Evolutionary conservation across 805 yeast genomes (phyloP).

Genomic region (Metschnikowia cerradonensis): DNA sequence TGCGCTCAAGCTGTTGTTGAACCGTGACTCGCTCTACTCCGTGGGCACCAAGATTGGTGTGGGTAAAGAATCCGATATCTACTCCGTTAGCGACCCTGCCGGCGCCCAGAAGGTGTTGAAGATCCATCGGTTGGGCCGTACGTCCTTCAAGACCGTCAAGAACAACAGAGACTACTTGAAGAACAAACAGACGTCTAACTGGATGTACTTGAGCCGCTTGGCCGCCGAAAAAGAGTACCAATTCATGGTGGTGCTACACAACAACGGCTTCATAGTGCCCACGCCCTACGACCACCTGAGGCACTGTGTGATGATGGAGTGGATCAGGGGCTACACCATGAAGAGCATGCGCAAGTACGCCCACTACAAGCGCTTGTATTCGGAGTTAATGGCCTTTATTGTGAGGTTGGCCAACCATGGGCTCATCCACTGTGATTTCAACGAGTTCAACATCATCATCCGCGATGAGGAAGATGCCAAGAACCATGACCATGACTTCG

Average conservation of each 20-base stretch:
- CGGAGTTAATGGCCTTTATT: constrained; percentile 81
- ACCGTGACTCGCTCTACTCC: constrained; percentile 66
- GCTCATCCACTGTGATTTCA: constrained; percentile 93
- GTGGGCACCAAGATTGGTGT: constrained; percentile 90
- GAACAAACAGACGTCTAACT: constrained; percentile 68
- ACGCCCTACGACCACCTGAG: constrained; percentile 84
- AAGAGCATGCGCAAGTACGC: constrained; percentile 70
- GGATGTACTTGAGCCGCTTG: constrained; percentile 88
- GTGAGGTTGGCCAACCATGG: constrained; percentile 84
- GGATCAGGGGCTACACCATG: constrained; percentile 88
- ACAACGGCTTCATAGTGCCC: constrained; percentile 82
- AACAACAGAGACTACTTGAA: constrained; percentile 88
- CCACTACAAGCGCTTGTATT: constrained; percentile 68
- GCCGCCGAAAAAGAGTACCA: constrained; percentile 93
- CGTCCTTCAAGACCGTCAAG: constrained; percentile 88
- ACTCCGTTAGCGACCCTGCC: constrained; percentile 64
- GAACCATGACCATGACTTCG: constrained; percentile 60
- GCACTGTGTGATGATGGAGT: constrained; percentile 90
- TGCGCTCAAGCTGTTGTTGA: constrained; percentile 80
- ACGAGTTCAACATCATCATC: constrained; percentile 92
- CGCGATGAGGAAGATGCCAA: constrained; percentile 53
- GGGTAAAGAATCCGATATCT: constrained; percentile 96
- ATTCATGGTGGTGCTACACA: constrained; percentile 72
- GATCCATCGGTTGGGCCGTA: constrained; percentile 90
- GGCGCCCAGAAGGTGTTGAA: constrained; percentile 73